A percentile compares a stretch with the other conserved stretches of the same genome.
phyloP scores from a whole-genome alignment of 306 rosid species.

The Lathyrus oleraceus region DNA sequence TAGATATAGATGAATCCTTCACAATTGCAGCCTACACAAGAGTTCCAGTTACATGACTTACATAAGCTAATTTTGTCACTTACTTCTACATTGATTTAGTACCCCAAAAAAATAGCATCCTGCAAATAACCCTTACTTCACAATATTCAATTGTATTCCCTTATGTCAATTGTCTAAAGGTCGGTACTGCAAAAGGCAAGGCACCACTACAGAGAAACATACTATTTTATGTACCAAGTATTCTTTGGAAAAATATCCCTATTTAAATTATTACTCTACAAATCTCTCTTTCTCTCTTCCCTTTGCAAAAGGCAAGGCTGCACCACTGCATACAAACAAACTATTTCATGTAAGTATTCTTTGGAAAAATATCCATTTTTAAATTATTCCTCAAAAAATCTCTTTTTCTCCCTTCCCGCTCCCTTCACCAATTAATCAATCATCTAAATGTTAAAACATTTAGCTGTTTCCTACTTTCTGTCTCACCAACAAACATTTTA shows the following conservation, averaged over 20 bases:
- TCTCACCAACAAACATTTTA: slow-evolving; percentile 1
- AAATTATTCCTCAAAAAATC: background rate
- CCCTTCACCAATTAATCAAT: slow-evolving; percentile 19
- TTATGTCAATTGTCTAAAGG: slow-evolving; percentile 9
- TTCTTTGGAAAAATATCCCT: background rate
- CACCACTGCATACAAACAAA: background rate
- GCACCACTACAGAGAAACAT: background rate
- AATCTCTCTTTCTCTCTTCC: background rate
- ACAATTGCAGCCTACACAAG: slow-evolving; percentile 53
- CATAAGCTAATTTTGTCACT: slow-evolving; percentile 27
- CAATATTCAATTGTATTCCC: slow-evolving; percentile 1
- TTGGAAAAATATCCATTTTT: background rate
- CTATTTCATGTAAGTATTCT: background rate
- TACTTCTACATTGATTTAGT: background rate
- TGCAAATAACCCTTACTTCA: slow-evolving; percentile 8
- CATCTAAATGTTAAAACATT: slow-evolving; percentile 16
- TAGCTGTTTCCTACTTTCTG: background rate
- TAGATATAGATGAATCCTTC: slow-evolving; percentile 56
- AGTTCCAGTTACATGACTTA: slow-evolving; percentile 24
- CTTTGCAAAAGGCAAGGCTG: background rate
- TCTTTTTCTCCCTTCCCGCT: background rate
- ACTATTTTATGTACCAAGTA: background rate
- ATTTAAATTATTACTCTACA: background rate
- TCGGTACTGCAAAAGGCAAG: background rate
- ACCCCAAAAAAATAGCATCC: background rate